phyloP scores from a whole-genome alignment of 1,139 yeast genomes.

The Kodamaea alishanica region DNA sequence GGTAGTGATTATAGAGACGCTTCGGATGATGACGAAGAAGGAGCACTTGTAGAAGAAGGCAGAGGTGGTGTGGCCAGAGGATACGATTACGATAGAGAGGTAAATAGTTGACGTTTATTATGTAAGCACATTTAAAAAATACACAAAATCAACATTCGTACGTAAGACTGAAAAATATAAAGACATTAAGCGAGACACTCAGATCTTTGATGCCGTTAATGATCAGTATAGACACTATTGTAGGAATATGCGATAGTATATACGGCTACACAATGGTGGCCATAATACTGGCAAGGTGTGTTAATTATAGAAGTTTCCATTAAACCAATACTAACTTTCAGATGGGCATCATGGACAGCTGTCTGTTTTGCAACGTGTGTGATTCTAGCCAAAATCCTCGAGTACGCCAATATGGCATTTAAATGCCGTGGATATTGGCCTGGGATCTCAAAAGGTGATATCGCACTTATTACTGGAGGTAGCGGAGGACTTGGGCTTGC shows the following conservation, averaged over 20 bases:
- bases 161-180: background rate
- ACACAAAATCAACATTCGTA: background rate
- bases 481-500: conserved; percentile 57
- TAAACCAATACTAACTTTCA: conserved; percentile 3
- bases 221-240: background rate
- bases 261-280: background rate
- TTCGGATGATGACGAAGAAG: conserved; percentile 46
- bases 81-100: conserved; percentile 41
- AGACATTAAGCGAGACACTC: background rate
- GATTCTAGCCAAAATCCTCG: background rate
- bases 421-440: conserved; percentile 6
- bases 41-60: conserved; percentile 79
- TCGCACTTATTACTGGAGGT: conserved; percentile 63
- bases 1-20: conserved; percentile 68
- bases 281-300: too few species aligned
- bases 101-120: background rate
- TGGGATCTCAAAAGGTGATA: conserved; percentile 17
- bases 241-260: background rate
- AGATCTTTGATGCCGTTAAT: background rate
- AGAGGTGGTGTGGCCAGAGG: conserved; percentile 87
- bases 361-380: background rate
- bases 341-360: background rate
- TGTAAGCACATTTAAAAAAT: background rate
- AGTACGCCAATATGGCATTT: conserved; percentile 3
- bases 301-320: background rate